Evolutionary conservation across 2,329 filamentous ascomycete species (phyloP), one percentile per base, ranked within the genome.

Genomic region (Intubia oerlemansii): DNA sequence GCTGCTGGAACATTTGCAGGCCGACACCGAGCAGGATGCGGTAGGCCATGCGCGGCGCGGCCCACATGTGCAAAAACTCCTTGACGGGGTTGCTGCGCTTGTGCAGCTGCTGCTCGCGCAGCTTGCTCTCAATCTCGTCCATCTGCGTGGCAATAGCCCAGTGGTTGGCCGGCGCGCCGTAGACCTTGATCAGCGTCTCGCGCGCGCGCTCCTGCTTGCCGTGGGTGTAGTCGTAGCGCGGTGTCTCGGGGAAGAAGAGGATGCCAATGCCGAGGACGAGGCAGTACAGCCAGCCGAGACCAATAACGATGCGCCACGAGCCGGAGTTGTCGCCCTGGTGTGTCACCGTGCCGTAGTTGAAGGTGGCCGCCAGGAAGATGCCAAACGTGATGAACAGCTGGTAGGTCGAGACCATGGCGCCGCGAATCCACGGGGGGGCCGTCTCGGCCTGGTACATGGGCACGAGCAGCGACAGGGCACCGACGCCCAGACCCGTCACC

Each of bases 331-430:
- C 44, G 4, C 50, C 41, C 25, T 58, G 32, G 37, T 60, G 54
- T 8, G 40, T 41, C 24, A 53, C 49, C 8, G 60, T 52, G 24
- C 57, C 61, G 30, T 52, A 64, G 45, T 66, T 67, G 40, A 68
- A 54, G 31, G 58, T 49, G 26, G 35, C 36, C 4, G 37, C 38
- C 12, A 60, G 44, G 30, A 67, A 63, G 36, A 79, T 76, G 19
- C 74, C 74, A 17, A 77, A 53, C 1, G 72, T 79, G 44, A 79
- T 74, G 51, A 77, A 69, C 11, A 79, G 62, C 48, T 79, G 74
- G 47, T 78, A 79, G n/a, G 62, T 67, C 5, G 62, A 57, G n/a
- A 74, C 63, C 24, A 75, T 60, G 19, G 64, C 60, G 38, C 68
- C 69, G 38, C 69, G 64, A 35, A 74, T 69, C 39, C 66, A 57